phyloP scores from a whole-genome alignment of 2,329 filamentous ascomycete genomes.

The Penicillium olsonii region DNA sequence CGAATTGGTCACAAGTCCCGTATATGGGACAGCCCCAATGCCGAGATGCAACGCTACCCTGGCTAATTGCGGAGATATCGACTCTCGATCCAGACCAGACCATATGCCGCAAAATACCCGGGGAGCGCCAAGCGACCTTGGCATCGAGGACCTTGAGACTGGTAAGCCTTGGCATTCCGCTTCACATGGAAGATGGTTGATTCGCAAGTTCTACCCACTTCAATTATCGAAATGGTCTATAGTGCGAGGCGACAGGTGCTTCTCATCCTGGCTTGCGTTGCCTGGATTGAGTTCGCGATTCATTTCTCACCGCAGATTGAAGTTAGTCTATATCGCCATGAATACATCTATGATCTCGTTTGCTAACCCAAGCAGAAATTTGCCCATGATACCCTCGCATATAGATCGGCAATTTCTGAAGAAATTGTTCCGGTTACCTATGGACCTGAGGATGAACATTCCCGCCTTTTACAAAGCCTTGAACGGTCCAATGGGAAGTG shows the following conservation, averaged over 20 bases:
- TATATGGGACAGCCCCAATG: too few relatives aligned
- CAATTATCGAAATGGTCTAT: neutral
- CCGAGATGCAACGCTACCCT: neutral
- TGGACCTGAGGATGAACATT: constrained; percentile 9
- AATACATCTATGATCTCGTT: neutral
- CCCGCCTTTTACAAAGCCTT: constrained; percentile 19
- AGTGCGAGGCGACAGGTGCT: neutral
- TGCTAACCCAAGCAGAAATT: neutral
- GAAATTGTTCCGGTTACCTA: neutral
- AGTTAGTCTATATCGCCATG: neutral
- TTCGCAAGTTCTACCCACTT: neutral
- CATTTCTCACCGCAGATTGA: neutral
- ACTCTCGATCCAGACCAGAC: neutral
- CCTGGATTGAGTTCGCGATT: constrained; percentile 3
- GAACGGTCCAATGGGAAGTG: constrained; percentile 15
- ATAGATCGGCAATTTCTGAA: neutral
- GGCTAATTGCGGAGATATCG: neutral
- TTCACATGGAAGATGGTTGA: neutral
- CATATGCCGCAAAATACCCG: neutral
- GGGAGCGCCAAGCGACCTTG: neutral
- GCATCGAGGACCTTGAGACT: constrained; percentile 9
- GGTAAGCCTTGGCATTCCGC: constrained; percentile 1
- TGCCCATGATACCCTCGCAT: neutral
- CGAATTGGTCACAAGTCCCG: neutral
- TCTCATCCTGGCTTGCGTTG: neutral